phyloP scores from a whole-genome alignment of 78 protist genomes.

The Dictyostelium capitatum region DNA sequence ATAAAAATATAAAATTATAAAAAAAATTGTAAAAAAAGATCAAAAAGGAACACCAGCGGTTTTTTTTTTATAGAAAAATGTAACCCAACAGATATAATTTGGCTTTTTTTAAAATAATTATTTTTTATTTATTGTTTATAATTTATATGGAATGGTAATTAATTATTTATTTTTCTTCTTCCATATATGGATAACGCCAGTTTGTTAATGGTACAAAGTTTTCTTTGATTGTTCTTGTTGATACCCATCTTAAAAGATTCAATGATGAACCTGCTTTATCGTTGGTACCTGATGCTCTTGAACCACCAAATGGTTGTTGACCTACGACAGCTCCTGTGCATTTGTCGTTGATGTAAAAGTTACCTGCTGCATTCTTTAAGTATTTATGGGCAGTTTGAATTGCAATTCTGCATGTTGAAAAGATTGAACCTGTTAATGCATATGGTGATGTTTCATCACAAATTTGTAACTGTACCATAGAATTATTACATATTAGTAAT shows the following conservation, averaged over 20 bases:
- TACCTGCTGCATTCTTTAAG: constrained; percentile 92
- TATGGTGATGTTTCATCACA: constrained; percentile 90
- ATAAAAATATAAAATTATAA: too few relatives aligned
- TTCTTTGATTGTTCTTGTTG: constrained; percentile 95
- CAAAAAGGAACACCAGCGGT: too few relatives aligned
- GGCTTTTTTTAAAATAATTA: too few relatives aligned
- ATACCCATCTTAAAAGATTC: constrained; percentile 88
- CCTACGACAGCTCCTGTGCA: constrained; percentile 98
- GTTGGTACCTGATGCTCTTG: constrained; percentile 94
- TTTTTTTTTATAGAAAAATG: too few relatives aligned
- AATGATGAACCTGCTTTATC: constrained; percentile 95
- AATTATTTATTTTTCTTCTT: constrained; percentile 46
- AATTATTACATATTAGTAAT: neutral
- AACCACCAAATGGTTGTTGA: constrained; percentile 93
- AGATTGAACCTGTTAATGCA: constrained; percentile 94
- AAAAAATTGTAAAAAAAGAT: too few relatives aligned
- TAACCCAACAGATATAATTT: too few relatives aligned
- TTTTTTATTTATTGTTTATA: too few relatives aligned
- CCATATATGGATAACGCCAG: constrained; percentile 88
- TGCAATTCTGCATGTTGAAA: constrained; percentile 77
- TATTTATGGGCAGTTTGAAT: constrained; percentile 47
- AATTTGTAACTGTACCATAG: constrained; percentile 20
- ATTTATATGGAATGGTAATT: too few relatives aligned
- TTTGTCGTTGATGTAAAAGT: constrained; percentile 97
- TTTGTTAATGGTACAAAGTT: constrained; percentile 79